Conservation (phyloP, 805 yeast genomes). For the Starmerella geochares region DNA sequence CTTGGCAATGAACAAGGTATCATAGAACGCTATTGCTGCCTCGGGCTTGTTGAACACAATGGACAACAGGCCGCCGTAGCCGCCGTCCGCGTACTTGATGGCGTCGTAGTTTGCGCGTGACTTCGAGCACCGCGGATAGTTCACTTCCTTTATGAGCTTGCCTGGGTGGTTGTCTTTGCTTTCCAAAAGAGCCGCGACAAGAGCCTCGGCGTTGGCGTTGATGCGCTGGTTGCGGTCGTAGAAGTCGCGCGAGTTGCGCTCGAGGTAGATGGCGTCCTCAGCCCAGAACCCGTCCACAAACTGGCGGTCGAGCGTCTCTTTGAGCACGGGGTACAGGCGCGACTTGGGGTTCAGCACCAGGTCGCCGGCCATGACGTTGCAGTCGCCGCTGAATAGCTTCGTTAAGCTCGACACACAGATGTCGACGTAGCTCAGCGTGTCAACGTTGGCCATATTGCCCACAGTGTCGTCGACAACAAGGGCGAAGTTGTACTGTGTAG, state of each 20-base stretch:
- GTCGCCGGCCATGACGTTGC: constrained; percentile 93
- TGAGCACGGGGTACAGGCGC: constrained; percentile 40
- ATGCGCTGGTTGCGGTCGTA: constrained; percentile 44
- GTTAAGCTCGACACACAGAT: constrained; percentile 78
- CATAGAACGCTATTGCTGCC: constrained; percentile 65
- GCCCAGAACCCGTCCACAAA: constrained; percentile 78
- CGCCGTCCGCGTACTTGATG: constrained; percentile 58
- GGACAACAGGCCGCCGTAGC: constrained; percentile 81
- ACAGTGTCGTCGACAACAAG: constrained; percentile 90
- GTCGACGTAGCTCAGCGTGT: constrained; percentile 75
- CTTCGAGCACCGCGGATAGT: constrained; percentile 53
- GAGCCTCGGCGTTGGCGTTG: constrained; percentile 35
- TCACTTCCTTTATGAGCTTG: constrained; percentile 48
- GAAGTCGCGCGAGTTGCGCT: constrained; percentile 87
- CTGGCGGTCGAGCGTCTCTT: constrained; percentile 42
- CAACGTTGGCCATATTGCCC: constrained; percentile 79
- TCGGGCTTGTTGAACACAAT: constrained; percentile 54
- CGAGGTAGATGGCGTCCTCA: constrained; percentile 86
- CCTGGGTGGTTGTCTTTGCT: constrained; percentile 26
- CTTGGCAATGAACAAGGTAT: constrained; percentile 58
- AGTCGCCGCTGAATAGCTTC: constrained; percentile 86
- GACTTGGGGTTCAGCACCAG: constrained; percentile 65
- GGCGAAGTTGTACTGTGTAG: constrained; percentile 61
- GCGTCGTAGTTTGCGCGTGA: constrained; percentile 60
- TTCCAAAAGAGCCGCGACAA: constrained; percentile 28